Evolutionary conservation across 1,284 basidiomycete species (phyloP), one percentile per base, ranked within the genome.

Genomic region (Sanghuangporus sanghuang): DNA sequence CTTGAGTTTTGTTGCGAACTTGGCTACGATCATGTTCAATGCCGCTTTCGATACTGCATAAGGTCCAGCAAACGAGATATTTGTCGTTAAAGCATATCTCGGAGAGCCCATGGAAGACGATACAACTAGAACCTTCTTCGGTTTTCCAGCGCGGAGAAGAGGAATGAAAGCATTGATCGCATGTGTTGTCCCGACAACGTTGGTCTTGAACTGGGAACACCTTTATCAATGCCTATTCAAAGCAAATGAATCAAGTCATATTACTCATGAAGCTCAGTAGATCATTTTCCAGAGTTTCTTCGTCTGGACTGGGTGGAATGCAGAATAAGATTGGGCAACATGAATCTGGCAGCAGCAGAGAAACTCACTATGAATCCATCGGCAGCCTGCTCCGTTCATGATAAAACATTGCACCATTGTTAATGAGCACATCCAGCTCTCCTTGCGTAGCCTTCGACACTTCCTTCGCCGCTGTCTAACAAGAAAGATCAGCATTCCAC

Each of bases 341-440:
- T 14, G 49, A 12, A 23, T 18, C 9, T 35, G n/a, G 18, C 21
- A 3, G 21, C 23, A 7, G 1, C n/a, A 35, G 48, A 11, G 54
- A 35, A n/a, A 27, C 50, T n/a, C 61, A 69, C 70, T 65, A 71
- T 21, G 60, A 39, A 59, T 68, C 63, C 7, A 73, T 57, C 32
- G 65, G 66, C 1, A 65, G 35, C 14, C 27, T n/a, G n/a, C 21
- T 46, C 9, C 63, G 60, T 16, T 59, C 60, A n/a, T 54, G n/a
- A 7, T 27, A 39, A 16, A 71, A 44, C 18, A 55, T 54, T 7
- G 72, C 74, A 11, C 69, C 74, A 62, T 75, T 75, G 64, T 74
- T 75, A 62, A 76, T 74, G 50, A 76, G 67, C 46, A 71, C 70
- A 66, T 75, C 74, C 40, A 75, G 67, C 23, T 67, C 65, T 2